A percentile compares a stretch with the other conserved stretches of the same genome.
Conservation (phyloP, 2,329 filamentous ascomycete species). For the Penicillium sp. region DNA sequence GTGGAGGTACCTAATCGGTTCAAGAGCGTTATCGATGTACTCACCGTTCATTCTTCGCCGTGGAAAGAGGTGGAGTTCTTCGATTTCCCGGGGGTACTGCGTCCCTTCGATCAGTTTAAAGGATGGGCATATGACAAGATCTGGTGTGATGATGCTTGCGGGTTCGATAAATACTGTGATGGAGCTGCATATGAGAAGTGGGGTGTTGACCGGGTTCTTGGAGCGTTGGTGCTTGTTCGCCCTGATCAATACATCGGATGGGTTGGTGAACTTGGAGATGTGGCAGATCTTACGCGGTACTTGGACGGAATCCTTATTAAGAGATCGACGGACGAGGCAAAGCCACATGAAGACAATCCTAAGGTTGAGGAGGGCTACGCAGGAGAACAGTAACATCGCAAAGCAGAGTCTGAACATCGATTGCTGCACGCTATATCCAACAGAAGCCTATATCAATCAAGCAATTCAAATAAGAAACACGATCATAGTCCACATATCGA, state of each 20-base stretch:
- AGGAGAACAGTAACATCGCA: too few relatives aligned
- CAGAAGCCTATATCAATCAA: too few relatives aligned
- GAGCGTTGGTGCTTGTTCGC: conserved; percentile 23
- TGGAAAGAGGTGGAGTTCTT: conserved; percentile 50
- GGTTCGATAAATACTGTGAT: conserved; percentile 24
- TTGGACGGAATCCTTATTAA: conserved; percentile 23
- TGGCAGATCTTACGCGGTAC: conserved; percentile 21
- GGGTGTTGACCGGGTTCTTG: conserved; percentile 24
- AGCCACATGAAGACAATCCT: neutral
- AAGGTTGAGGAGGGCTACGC: too few relatives aligned
- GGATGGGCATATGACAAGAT: conserved; percentile 59
- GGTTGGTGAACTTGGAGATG: conserved; percentile 28
- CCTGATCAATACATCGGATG: conserved; percentile 32
- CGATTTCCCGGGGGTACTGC: conserved; percentile 49
- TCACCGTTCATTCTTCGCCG: conserved; percentile 57
- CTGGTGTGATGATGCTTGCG: conserved; percentile 49
- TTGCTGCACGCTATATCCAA: too few relatives aligned
- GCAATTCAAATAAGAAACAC: too few relatives aligned
- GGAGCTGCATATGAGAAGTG: conserved; percentile 29
- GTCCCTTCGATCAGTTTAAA: conserved; percentile 44
- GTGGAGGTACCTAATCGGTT: conserved; percentile 39
- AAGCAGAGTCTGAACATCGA: too few relatives aligned
- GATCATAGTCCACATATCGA: neutral
- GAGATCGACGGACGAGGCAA: neutral
- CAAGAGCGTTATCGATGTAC: conserved; percentile 54